A percentile compares a stretch with the other conserved stretches of the same genome.
Evolutionary conservation across 192 early-diverging fungal species (phyloP).

Genomic region (Glomus cerebriforme): DNA sequence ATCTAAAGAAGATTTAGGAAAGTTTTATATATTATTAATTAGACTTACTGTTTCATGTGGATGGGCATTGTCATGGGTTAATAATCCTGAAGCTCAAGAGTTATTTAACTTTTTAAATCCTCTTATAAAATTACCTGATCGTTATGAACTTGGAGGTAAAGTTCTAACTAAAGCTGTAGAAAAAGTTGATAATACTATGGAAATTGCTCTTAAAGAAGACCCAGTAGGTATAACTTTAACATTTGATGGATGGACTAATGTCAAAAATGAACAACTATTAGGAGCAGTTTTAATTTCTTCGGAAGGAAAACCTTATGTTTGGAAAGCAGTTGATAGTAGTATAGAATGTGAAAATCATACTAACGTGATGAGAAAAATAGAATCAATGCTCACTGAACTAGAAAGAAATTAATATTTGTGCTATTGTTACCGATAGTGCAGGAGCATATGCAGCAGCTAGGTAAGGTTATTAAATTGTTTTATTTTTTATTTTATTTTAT

Average conservation of each 20-base stretch:
- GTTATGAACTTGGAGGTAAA: background rate
- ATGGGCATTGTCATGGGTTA: too few species aligned
- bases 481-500: background rate
- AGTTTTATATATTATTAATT: background rate
- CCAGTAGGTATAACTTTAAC: background rate
- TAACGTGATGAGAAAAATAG: background rate
- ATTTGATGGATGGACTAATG: too few species aligned
- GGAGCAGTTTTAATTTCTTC: background rate
- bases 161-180: background rate
- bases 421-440: constrained; percentile 21
- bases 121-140: background rate
- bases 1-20: background rate
- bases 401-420: background rate
- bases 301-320: background rate
- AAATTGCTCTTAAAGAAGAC: background rate
- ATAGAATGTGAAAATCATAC: background rate
- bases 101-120: constrained; percentile 13
- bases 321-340: background rate
- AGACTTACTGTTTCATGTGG: background rate
- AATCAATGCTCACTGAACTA: background rate
- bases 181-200: background rate
- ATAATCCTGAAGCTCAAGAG: background rate
- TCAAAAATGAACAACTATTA: constrained; percentile 1
- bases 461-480: background rate
- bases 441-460: background rate